Percentiles rank a stretch among this genome's conserved stretches.
Conservation (phyloP, 306 rosid genomes). For the Fragaria iinumae region DNA sequence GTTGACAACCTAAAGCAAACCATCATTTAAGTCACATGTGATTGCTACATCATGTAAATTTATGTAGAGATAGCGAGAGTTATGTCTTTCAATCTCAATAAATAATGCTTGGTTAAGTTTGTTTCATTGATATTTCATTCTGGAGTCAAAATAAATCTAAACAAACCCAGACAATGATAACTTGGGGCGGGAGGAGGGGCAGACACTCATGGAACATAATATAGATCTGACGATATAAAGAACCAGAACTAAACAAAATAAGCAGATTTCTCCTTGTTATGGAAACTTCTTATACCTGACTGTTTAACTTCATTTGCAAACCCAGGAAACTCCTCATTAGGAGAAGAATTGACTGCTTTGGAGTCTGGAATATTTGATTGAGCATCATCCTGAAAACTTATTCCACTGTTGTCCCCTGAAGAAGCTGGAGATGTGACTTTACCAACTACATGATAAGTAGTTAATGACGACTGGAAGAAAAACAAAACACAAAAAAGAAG, state of each 20-base stretch:
- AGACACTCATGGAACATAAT: neutral
- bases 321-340: constrained; percentile 62
- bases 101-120: no score
- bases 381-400: no score
- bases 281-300: constrained; percentile 36
- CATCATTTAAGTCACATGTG: neutral
- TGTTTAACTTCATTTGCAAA: constrained; percentile 46
- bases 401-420: no score
- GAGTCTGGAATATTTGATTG: no score
- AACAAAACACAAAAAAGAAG: no score
- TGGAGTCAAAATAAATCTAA: neutral
- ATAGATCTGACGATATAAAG: neutral
- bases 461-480: no score
- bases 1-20: constrained; percentile 53
- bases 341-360: no score
- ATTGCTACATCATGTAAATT: neutral
- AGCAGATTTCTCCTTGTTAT: neutral
- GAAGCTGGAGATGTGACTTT: no score
- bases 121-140: neutral
- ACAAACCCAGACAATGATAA: neutral
- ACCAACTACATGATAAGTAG: no score
- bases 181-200: neutral
- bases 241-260: neutral
- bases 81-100: neutral
- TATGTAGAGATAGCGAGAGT: constrained; percentile 4